Evolutionary conservation across 1,284 basidiomycete species (phyloP).

Genomic region (Pterulicium gracile): DNA sequence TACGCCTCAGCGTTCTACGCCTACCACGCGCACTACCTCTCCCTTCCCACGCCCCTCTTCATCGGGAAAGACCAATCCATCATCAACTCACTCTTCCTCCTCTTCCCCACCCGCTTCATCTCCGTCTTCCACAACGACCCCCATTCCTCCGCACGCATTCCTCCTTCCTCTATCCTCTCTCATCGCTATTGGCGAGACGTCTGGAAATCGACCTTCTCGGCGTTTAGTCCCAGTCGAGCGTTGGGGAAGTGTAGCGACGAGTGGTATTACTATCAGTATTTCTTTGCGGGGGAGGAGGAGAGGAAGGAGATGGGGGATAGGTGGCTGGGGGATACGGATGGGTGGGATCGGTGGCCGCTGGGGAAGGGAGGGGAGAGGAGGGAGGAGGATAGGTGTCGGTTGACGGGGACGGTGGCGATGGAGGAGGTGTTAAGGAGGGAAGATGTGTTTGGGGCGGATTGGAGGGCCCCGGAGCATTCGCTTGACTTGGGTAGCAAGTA

Average conservation of each 20-base stretch:
- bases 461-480: slow-evolving; percentile 15
- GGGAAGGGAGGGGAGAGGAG: neutral
- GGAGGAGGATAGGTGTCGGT: slow-evolving; percentile 5
- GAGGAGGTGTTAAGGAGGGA: slow-evolving; percentile 13
- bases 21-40: slow-evolving; percentile 37
- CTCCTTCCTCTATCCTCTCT: neutral
- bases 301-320: slow-evolving; percentile 19
- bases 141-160: neutral
- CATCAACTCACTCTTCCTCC: slow-evolving; percentile 37
- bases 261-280: slow-evolving; percentile 42
- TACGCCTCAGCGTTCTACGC: slow-evolving; percentile 32
- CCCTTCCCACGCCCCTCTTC: slow-evolving; percentile 24
- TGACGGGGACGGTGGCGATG: slow-evolving; percentile 11
- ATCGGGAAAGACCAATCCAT: slow-evolving; percentile 45
- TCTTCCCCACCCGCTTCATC: slow-evolving; percentile 33
- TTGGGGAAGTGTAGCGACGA: slow-evolving; percentile 28
- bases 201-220: slow-evolving; percentile 11
- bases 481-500: no score
- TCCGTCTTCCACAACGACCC: slow-evolving; percentile 21
- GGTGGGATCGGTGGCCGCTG: slow-evolving; percentile 5
- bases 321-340: slow-evolving; percentile 11
- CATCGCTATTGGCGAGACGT: slow-evolving; percentile 1
- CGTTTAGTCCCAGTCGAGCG: slow-evolving; percentile 12
- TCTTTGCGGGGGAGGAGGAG: slow-evolving; percentile 23
- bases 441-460: slow-evolving; percentile 15